phyloP scores from a whole-genome alignment of 1,139 yeast species.

The Suhomyces guaymorum region DNA sequence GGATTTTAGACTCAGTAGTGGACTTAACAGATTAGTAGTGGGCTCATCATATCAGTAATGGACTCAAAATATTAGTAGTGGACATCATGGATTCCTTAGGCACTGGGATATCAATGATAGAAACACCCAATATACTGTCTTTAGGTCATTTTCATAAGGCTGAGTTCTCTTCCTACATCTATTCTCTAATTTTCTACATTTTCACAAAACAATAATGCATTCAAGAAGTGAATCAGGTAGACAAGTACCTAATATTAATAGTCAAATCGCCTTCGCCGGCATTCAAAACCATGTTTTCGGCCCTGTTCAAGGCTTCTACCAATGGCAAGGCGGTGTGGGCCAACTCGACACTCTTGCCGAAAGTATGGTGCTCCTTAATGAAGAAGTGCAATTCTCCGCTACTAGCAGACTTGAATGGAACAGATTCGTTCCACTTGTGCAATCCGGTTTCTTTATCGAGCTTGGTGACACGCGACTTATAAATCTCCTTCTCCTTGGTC shows the following conservation, averaged over 20 bases:
- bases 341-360: slow-evolving; percentile 69
- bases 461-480: slow-evolving; percentile 66
- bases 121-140: too few relatives aligned
- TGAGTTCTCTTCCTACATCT: too few relatives aligned
- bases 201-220: slow-evolving; percentile 1
- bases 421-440: slow-evolving; percentile 64
- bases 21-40: too few relatives aligned
- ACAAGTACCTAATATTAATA: slow-evolving; percentile 31
- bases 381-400: slow-evolving; percentile 59
- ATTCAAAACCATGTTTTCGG: slow-evolving; percentile 29
- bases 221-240: slow-evolving; percentile 5
- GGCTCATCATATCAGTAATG: too few relatives aligned
- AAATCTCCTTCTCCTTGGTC: slow-evolving; percentile 57
- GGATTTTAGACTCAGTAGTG: too few relatives aligned
- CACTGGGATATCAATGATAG: too few relatives aligned
- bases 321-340: slow-evolving; percentile 54
- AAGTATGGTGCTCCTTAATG: slow-evolving; percentile 67
- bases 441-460: slow-evolving; percentile 41
- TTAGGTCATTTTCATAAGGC: too few relatives aligned
- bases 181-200: not conserved
- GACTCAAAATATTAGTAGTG: too few relatives aligned
- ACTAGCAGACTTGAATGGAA: slow-evolving; percentile 65
- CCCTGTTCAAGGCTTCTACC: slow-evolving; percentile 37
- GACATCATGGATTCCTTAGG: too few relatives aligned
- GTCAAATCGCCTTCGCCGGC: slow-evolving; percentile 34